A percentile compares a stretch with the other conserved stretches of the same genome.
Evolutionary conservation across 2,329 filamentous ascomycete species (phyloP).

Genomic region (Botrytis byssoidea): DNA sequence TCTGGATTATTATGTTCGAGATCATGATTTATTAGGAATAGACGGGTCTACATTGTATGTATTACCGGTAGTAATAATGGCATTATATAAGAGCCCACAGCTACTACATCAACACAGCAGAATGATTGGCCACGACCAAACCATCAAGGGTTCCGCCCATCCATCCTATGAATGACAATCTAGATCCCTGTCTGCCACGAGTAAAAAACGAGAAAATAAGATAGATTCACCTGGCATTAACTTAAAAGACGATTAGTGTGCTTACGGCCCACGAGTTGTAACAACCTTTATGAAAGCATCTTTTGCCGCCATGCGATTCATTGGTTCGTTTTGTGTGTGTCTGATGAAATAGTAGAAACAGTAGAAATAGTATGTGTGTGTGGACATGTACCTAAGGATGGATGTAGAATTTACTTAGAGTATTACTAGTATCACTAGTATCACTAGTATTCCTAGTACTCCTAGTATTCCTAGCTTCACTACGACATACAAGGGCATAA

Average conservation of each 20-base stretch:
- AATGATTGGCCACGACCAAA: background rate
- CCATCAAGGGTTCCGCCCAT: background rate
- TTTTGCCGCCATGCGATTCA: background rate
- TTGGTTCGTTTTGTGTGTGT: background rate
- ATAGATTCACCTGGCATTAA: constrained; percentile 6
- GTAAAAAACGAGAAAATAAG: constrained; percentile 15
- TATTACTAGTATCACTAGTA: background rate
- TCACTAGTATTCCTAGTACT: too few species aligned
- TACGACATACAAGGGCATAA: constrained; percentile 3
- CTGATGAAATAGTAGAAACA: background rate
- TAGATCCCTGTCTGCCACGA: constrained; percentile 12
- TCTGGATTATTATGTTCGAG: background rate
- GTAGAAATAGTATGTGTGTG: too few species aligned
- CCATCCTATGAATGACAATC: background rate
- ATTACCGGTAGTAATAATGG: background rate
- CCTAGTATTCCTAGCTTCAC: background rate
- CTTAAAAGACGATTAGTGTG: background rate
- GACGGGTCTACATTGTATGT: background rate
- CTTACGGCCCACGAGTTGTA: background rate
- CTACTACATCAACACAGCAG: background rate
- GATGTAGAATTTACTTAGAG: background rate
- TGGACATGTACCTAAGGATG: background rate
- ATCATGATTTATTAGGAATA: background rate
- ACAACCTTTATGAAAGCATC: constrained; percentile 2
- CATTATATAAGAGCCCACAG: background rate